These are phyloP conservation scores for Salvia splendens DNA, from an alignment of 257 asterid species.

Conservation along the genomic window DNA sequence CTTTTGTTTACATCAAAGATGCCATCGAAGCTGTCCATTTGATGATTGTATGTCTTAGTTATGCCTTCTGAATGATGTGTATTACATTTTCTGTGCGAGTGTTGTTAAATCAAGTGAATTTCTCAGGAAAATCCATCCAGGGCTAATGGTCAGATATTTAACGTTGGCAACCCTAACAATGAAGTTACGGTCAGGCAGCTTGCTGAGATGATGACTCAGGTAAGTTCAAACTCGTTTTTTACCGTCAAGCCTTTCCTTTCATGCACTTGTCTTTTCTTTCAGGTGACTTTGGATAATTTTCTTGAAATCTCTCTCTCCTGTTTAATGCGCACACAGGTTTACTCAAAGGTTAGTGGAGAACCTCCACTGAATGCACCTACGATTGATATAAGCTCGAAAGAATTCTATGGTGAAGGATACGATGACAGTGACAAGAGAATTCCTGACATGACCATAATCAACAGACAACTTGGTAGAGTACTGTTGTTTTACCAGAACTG, in stretches of 20 bases:
- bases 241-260: neutral
- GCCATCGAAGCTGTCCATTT: slow-evolving; percentile 91
- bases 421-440: slow-evolving; percentile 97
- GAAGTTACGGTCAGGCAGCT: slow-evolving; percentile 96
- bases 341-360: slow-evolving; percentile 85
- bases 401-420: slow-evolving; percentile 93
- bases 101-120: slow-evolving; percentile 24
- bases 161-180: slow-evolving; percentile 93
- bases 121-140: slow-evolving; percentile 87
- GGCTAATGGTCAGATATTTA: slow-evolving; percentile 89
- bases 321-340: slow-evolving; percentile 51
- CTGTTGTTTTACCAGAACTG: neutral
- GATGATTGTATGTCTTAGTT: slow-evolving; percentile 66
- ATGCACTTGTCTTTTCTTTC: neutral
- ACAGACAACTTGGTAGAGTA: slow-evolving; percentile 75
- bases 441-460: slow-evolving; percentile 95
- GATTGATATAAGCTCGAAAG: slow-evolving; percentile 81
- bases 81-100: neutral
- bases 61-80: slow-evolving; percentile 5
- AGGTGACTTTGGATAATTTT: neutral
- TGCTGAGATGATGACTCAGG: slow-evolving; percentile 98
- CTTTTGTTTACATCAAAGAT: slow-evolving; percentile 87
- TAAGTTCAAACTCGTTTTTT: slow-evolving; percentile 22
- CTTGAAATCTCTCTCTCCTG: slow-evolving; percentile 1
- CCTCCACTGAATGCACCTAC: slow-evolving; percentile 66